Percentiles rank a stretch among this genome's conserved stretches.
phyloP scores from a whole-genome alignment of 2,329 filamentous ascomycete genomes.

The Botrytis squamosa region DNA sequence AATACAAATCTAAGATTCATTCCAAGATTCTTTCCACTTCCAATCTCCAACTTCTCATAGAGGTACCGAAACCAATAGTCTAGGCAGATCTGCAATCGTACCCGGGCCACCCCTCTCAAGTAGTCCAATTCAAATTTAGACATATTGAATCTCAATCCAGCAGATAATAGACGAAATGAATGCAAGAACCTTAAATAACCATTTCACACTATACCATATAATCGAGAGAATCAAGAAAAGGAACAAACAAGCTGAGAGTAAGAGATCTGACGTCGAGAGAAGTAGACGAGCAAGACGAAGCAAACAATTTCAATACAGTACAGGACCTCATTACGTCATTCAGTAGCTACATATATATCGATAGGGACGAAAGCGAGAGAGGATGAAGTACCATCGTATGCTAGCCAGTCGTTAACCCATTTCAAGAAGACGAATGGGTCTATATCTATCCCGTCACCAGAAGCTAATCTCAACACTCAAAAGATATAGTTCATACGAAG shows the following conservation, averaged over 20 bases:
- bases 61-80: background rate
- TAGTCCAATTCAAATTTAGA: background rate
- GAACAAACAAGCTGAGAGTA: background rate
- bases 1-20: background rate
- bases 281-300: background rate
- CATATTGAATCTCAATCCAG: background rate
- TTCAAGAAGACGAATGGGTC: rapidly evolving
- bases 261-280: background rate
- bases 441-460: background rate
- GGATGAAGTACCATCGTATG: background rate
- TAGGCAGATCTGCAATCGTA: background rate
- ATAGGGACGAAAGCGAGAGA: background rate
- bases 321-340: background rate
- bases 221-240: background rate
- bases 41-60: background rate
- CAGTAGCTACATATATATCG: background rate
- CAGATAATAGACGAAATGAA: background rate
- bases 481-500: background rate
- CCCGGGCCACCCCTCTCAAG: background rate
- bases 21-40: background rate
- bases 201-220: background rate
- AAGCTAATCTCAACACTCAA: background rate
- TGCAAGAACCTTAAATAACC: background rate
- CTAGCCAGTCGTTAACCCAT: background rate
- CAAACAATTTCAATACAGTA: background rate